Conservation (phyloP, 352 stramenopile species). For the Globisporangium ultimum region DNA sequence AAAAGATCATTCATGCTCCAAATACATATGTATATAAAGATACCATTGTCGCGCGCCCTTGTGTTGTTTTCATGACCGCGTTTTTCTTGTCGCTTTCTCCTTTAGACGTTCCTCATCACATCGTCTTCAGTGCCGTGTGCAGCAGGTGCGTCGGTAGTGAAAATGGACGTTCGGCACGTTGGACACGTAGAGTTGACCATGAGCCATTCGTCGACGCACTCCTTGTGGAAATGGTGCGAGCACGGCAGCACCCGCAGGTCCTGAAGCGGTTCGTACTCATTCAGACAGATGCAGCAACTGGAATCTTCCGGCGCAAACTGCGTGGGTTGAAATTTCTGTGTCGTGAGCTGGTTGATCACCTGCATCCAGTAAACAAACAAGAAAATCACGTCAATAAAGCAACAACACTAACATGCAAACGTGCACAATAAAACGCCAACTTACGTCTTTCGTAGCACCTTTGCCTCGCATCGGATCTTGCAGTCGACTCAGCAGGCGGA, state of each 20-base stretch:
- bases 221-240: constrained; percentile 93
- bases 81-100: not conserved
- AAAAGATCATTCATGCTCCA: not conserved
- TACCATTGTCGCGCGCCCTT: not conserved
- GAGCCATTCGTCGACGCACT: constrained; percentile 90
- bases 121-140: constrained; percentile 46
- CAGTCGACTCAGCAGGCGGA: constrained; percentile 87
- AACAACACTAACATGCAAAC: not conserved
- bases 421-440: constrained; percentile 1
- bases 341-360: constrained; percentile 67
- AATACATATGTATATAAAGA: constrained; percentile 17
- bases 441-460: constrained; percentile 78
- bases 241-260: constrained; percentile 93
- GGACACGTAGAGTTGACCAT: constrained; percentile 86
- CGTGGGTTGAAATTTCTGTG: constrained; percentile 46
- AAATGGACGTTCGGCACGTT: constrained; percentile 86
- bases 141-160: constrained; percentile 7
- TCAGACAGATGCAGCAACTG: constrained; percentile 91
- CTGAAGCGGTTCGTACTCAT: constrained; percentile 87
- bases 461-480: constrained; percentile 87
- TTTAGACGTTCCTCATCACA: constrained; percentile 54
- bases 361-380: constrained; percentile 14
- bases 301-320: constrained; percentile 81
- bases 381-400: not conserved
- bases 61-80: no score